These are phyloP conservation scores for Diaporthe longicolla DNA, from an alignment of 2,329 filamentous ascomycete genomes.

Conservation along the genomic window DNA sequence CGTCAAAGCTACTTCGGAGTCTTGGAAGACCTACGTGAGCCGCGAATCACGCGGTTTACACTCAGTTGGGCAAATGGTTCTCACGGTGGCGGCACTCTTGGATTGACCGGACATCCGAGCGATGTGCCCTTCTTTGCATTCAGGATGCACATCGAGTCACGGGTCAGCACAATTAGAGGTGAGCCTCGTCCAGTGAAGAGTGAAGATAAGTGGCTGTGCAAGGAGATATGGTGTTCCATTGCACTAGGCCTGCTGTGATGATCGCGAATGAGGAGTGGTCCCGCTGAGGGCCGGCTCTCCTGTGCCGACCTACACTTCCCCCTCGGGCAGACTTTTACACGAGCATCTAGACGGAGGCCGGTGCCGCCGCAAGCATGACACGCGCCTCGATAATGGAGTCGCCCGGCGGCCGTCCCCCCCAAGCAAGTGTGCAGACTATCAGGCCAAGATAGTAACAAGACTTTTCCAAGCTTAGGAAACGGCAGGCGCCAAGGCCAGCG, in stretches of 20 bases:
- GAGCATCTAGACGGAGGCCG: not conserved
- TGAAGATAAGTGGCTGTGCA: slow-evolving; percentile 21
- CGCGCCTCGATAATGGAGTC: not conserved
- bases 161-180: not conserved
- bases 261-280: slow-evolving; percentile 1
- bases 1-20: not conserved
- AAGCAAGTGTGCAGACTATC: not conserved
- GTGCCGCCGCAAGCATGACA: slow-evolving; percentile 23
- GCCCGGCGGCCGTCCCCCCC: slow-evolving; percentile 3
- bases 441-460: slow-evolving; percentile 28
- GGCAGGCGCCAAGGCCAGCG: not conserved
- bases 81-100: not conserved
- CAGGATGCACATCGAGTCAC: not conserved
- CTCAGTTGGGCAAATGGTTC: not conserved
- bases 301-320: not conserved
- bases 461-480: slow-evolving; percentile 19
- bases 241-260: not conserved
- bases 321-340: slow-evolving; percentile 13
- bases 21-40: not conserved
- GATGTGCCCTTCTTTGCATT: not conserved
- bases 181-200: not conserved
- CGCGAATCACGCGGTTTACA: not conserved
- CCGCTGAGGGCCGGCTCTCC: not conserved
- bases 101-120: not conserved
- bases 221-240: slow-evolving; percentile 9